Percentiles rank a stretch among this genome's conserved stretches.
These are phyloP conservation scores for Solioccasus polychromus DNA, from an alignment of 768 basidiomycete species.

Conservation along the genomic window DNA sequence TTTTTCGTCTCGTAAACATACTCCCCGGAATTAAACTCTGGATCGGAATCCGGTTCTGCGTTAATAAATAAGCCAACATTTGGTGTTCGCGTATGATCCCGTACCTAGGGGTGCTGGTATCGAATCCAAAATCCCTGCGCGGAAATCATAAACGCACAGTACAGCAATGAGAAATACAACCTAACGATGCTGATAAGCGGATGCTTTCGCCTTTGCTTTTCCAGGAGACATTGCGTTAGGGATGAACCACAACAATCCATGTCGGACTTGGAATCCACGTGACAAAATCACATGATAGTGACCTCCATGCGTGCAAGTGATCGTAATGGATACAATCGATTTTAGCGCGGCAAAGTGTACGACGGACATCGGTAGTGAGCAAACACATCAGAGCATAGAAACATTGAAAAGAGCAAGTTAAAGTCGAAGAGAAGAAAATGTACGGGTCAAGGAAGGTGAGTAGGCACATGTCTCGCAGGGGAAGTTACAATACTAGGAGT, in stretches of 20 bases:
- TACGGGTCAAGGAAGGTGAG: constrained; percentile 17
- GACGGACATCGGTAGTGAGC: constrained; percentile 14
- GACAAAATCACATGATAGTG: constrained; percentile 19
- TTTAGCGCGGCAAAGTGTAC: constrained; percentile 24
- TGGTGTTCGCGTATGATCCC: too few species aligned
- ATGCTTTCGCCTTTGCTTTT: constrained; percentile 10
- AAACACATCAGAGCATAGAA: constrained; percentile 28
- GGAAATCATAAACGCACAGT: neutral
- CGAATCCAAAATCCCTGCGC: constrained; percentile 25
- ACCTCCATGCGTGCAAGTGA: constrained; percentile 13
- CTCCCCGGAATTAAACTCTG: constrained; percentile 30
- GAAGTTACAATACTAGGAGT: constrained; percentile 20
- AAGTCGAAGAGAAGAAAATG: constrained; percentile 8
- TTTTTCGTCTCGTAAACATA: constrained; percentile 30
- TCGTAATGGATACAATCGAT: constrained; percentile 32
- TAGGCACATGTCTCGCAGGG: constrained; percentile 29
- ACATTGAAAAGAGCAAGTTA: constrained; percentile 23
- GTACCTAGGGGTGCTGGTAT: constrained; percentile 37
- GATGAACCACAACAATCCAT: neutral
- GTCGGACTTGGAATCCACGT: constrained; percentile 6
- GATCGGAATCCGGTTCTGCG: constrained; percentile 32
- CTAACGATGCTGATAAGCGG: constrained; percentile 24
- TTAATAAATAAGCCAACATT: too few species aligned
- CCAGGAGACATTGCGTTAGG: constrained; percentile 17
- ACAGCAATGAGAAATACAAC: neutral